A percentile compares a stretch with the other conserved stretches of the same genome.
Conservation (phyloP, 2,329 filamentous ascomycete genomes). For the Escovopsis weberi region DNA sequence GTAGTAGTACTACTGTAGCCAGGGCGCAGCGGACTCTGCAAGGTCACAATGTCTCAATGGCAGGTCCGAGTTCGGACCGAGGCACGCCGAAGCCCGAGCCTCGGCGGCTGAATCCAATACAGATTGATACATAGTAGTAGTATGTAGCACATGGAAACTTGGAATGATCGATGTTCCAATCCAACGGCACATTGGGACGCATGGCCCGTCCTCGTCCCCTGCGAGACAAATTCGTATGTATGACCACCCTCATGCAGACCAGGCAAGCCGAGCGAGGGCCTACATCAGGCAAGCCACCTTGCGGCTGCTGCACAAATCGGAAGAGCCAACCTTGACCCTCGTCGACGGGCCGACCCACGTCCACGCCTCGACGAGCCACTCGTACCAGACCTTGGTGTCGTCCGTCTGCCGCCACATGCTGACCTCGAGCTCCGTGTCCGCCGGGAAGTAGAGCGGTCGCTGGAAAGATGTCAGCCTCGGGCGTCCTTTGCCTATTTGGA, state of each 20-base stretch:
- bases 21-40: too few species aligned
- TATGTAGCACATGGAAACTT: too few species aligned
- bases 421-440: conserved; percentile 71
- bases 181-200: too few species aligned
- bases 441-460: conserved; percentile 75
- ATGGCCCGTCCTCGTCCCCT: too few species aligned
- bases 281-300: conserved; percentile 61
- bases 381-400: conserved; percentile 94
- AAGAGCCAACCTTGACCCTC: conserved; percentile 50
- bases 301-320: conserved; percentile 53
- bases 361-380: conserved; percentile 89
- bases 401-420: conserved; percentile 96
- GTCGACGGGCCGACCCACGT: conserved; percentile 44
- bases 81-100: too few species aligned
- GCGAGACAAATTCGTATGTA: too few species aligned
- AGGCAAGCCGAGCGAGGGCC: not conserved
- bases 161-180: too few species aligned
- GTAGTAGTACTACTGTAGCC: too few species aligned
- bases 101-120: too few species aligned
- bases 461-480: conserved; percentile 20
- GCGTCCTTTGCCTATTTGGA: not conserved
- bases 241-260: too few species aligned
- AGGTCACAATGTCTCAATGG: not conserved
- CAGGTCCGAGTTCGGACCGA: too few species aligned
- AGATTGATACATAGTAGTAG: too few species aligned